Evolutionary conservation across 371 early-diverging fungal genomes (phyloP).

Genomic region (Lichtheimia corymbifera): DNA sequence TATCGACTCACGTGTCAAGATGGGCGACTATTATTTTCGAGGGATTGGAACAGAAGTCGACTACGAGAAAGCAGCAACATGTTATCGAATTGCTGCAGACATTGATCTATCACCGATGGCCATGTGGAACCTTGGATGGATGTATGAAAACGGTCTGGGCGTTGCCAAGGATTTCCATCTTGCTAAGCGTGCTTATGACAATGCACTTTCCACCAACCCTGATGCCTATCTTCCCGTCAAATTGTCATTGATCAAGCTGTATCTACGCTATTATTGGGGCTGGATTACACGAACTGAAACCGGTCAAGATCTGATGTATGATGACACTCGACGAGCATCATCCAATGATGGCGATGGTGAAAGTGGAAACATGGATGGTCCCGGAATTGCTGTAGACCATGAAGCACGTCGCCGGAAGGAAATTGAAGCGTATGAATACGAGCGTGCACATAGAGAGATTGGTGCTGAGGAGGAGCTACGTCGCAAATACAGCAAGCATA

Average conservation of each 20-base stretch:
- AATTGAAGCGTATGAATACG: constrained; percentile 21
- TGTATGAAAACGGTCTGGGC: constrained; percentile 95
- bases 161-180: constrained; percentile 87
- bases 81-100: constrained; percentile 90
- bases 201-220: constrained; percentile 71
- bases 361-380: background rate
- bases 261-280: constrained; percentile 66
- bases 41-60: constrained; percentile 79
- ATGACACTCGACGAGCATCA: background rate
- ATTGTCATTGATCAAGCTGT: constrained; percentile 75
- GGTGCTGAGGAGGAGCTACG: constrained; percentile 45
- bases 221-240: constrained; percentile 81
- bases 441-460: constrained; percentile 22
- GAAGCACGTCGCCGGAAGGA: constrained; percentile 24
- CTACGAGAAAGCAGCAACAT: constrained; percentile 78
- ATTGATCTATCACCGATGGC: constrained; percentile 79
- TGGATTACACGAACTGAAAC: constrained; percentile 62
- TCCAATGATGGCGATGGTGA: background rate
- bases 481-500: constrained; percentile 35
- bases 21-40: constrained; percentile 92
- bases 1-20: constrained; percentile 86
- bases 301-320: constrained; percentile 22
- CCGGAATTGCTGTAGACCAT: constrained; percentile 1
- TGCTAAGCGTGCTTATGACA: constrained; percentile 92
- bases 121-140: constrained; percentile 96